Base-by-base conservation (phyloP, 495 filamentous ascomycete species). In the Evansstolkia leycettana region DNA sequence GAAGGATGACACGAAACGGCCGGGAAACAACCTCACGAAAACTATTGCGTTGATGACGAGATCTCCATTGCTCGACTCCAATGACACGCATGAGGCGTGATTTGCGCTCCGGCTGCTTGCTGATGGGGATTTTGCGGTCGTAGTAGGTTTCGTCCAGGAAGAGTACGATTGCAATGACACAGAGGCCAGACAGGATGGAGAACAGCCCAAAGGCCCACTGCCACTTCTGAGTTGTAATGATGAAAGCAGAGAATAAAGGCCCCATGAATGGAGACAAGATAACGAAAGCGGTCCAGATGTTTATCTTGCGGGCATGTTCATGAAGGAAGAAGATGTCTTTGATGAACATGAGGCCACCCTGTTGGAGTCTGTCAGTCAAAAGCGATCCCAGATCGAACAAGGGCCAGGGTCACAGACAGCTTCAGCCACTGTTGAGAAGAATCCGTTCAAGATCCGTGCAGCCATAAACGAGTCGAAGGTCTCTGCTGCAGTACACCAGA, bases 251-350 rank as follows among this genome's bases (percentile, higher is more conserved):
- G n/a, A 78, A 50, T 0, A 78, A 60, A 0, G 76, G 76, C 0
- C 75, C 76, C 23, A 78, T 48, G 42, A 74, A 80, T 0, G 76
- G 75, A 6, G 67, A 71, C 8, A 77, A 59, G 31, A 72, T 57
- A 33, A 71, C 58, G 18, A 61, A 58, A 14, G 43, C 58, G 31
- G 64, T 57, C 72, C 72, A 76, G 45, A 74, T 64, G 48, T 78
- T 77, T 50, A 80, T 80, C 47, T 77, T 77, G 8, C 72, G 60
- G 12, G 62, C 63, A 33, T 73, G 71, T 40, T 78, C 73, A 39
- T 79, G 74, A 51, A 78, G 68, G 61, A 73, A 80, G 55, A 77
- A 80, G 33, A 76, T 60, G 52, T 79, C 76, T 43, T 78, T 73
- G 44, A 79, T 69, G 46, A 69, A 75, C 59, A 76, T 75, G 13